These are phyloP conservation scores for Pythium guiyangense DNA, from an alignment of 352 stramenopile species.

Conservation along the genomic window DNA sequence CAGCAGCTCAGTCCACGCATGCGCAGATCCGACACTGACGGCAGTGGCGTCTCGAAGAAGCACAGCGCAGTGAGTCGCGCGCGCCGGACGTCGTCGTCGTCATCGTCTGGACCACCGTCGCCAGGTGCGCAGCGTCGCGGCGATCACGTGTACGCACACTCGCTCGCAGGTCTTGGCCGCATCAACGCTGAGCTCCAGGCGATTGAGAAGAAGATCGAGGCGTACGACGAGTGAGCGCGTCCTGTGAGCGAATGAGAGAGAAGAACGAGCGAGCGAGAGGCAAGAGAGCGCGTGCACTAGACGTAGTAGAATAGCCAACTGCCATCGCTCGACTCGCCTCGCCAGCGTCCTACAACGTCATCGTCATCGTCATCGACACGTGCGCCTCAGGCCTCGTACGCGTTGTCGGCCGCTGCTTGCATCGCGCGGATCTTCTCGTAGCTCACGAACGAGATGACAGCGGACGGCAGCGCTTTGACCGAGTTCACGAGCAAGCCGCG, in stretches of 20 bases:
- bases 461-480: constrained; percentile 64
- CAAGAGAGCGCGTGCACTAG: constrained; percentile 2
- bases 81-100: background rate
- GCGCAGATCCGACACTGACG: background rate
- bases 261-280: background rate
- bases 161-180: constrained; percentile 48
- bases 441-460: constrained; percentile 73
- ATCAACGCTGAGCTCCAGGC: constrained; percentile 60
- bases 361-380: too few species aligned
- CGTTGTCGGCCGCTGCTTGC: constrained; percentile 27
- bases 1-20: background rate
- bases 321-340: background rate
- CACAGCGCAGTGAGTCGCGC: constrained; percentile 1
- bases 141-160: constrained; percentile 32
- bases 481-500: constrained; percentile 70
- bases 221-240: constrained; percentile 22
- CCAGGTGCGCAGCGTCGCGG: too few species aligned
- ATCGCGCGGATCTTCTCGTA: constrained; percentile 77
- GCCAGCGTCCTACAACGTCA: background rate
- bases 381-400: constrained; percentile 15
- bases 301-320: constrained; percentile 1
- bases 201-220: constrained; percentile 67
- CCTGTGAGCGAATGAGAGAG: background rate
- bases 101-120: background rate
- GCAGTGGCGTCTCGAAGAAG: constrained; percentile 2